Evolutionary conservation across 2,329 filamentous ascomycete genomes (phyloP).

Genomic region (Venturia aucupariae): DNA sequence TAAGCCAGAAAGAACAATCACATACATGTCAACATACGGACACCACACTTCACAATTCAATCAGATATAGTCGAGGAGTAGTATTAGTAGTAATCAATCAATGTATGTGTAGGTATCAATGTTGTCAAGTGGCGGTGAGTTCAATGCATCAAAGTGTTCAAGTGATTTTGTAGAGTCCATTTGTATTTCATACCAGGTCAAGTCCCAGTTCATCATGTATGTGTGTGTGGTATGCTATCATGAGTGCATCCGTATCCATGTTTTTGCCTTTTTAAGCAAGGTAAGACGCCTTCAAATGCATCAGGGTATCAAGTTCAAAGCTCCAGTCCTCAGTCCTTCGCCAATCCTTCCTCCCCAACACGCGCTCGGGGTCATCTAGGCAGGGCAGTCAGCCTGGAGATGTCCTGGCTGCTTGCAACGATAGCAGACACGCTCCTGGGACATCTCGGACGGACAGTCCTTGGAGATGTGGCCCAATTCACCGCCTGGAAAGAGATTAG

Average conservation of each 20-base stretch:
- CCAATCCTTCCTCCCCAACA: slow-evolving; percentile 2
- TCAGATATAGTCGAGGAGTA: background rate
- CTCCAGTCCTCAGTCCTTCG: background rate
- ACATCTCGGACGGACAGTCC: slow-evolving; percentile 82
- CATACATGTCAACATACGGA: background rate
- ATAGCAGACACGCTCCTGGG: slow-evolving; percentile 95
- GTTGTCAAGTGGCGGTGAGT: background rate
- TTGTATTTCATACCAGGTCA: background rate
- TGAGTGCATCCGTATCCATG: background rate
- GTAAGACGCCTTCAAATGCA: background rate
- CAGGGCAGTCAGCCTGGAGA: slow-evolving; percentile 84
- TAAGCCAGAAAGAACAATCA: background rate
- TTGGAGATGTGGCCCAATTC: slow-evolving; percentile 92
- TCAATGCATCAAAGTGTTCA: background rate
- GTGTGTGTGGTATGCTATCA: background rate
- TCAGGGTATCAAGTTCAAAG: slow-evolving; percentile 1
- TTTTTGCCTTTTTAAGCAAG: background rate
- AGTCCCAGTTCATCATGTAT: background rate
- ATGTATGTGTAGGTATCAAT: background rate
- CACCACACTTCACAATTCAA: background rate
- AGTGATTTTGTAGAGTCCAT: background rate
- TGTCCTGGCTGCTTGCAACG: slow-evolving; percentile 84
- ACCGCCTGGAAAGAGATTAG: slow-evolving; percentile 41
- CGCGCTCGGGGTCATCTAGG: background rate
- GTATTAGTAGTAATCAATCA: background rate